Percentiles rank a stretch among this genome's conserved stretches.
These are phyloP conservation scores for Rosa hybrid DNA, from an alignment of 331 rosid genomes.

Conservation along the genomic window DNA sequence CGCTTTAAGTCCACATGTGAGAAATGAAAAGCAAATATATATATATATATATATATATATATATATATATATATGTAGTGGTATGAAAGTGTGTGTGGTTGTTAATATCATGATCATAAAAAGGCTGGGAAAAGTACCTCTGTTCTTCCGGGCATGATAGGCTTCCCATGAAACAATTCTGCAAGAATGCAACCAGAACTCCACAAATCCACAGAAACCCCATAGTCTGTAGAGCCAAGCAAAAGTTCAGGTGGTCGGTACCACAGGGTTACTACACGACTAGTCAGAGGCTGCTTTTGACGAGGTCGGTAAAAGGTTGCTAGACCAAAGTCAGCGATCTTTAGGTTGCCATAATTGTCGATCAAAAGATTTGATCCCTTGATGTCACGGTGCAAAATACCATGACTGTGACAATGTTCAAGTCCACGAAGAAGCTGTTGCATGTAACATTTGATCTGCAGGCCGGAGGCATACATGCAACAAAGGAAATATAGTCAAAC, in stretches of 20 bases:
- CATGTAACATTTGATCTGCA: constrained; percentile 84
- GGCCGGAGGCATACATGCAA: not conserved
- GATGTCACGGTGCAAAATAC: constrained; percentile 89
- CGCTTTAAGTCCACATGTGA: not conserved
- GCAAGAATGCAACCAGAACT: constrained; percentile 94
- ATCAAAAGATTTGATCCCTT: constrained; percentile 85
- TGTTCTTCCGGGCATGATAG: constrained; percentile 90
- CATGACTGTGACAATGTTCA: constrained; percentile 79
- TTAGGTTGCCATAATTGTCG: constrained; percentile 66
- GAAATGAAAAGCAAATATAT: not conserved
- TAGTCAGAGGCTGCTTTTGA: constrained; percentile 69
- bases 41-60: not conserved
- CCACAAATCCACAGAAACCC: constrained; percentile 85
- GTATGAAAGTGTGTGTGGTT: not conserved
- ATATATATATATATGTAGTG: not conserved
- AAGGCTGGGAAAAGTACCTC: constrained; percentile 55
- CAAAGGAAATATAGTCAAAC: constrained; percentile 6
- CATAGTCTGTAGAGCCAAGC: constrained; percentile 80
- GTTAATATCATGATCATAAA: not conserved
- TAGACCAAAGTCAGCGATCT: constrained; percentile 86
- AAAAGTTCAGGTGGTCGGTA: constrained; percentile 90
- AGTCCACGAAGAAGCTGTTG: constrained; percentile 82
- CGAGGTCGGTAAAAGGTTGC: constrained; percentile 58
- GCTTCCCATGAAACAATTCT: constrained; percentile 75
- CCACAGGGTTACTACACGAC: constrained; percentile 94